Evolutionary conservation across 176 grass and related monocot genomes (phyloP).

Genomic region (Phyllostachys edulis): DNA sequence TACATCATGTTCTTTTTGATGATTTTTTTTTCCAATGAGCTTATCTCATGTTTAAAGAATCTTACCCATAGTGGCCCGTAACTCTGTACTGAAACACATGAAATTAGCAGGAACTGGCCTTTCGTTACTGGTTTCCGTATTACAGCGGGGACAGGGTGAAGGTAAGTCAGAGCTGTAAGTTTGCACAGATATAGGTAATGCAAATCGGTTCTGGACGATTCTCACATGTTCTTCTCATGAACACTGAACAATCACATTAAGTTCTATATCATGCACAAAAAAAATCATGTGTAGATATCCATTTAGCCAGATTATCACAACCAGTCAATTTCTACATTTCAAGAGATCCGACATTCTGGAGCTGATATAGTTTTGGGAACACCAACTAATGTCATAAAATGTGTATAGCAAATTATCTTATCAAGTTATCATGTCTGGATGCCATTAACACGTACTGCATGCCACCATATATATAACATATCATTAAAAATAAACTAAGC

Average conservation of each 20-base stretch:
- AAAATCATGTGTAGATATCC: background rate
- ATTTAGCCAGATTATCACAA: background rate
- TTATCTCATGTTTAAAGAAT: background rate
- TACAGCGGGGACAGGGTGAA: background rate
- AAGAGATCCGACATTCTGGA: background rate
- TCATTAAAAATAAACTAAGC: background rate
- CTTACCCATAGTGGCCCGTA: too few species aligned
- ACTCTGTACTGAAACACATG: too few species aligned
- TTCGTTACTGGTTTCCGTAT: background rate
- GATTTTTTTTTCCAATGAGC: background rate
- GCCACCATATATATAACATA: background rate
- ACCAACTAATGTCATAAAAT: background rate
- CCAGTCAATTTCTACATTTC: background rate
- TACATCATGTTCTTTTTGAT: background rate
- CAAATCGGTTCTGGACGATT: background rate
- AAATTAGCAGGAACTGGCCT: background rate
- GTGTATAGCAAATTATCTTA: background rate
- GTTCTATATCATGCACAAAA: background rate
- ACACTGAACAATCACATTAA: background rate
- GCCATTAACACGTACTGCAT: background rate
- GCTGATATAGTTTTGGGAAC: background rate
- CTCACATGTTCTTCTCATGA: background rate
- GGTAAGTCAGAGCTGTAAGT: background rate
- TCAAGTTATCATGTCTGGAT: background rate
- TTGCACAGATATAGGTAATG: background rate